Evolutionary conservation across 768 basidiomycete species (phyloP).

Genomic region (Lactifluus piperatus): DNA sequence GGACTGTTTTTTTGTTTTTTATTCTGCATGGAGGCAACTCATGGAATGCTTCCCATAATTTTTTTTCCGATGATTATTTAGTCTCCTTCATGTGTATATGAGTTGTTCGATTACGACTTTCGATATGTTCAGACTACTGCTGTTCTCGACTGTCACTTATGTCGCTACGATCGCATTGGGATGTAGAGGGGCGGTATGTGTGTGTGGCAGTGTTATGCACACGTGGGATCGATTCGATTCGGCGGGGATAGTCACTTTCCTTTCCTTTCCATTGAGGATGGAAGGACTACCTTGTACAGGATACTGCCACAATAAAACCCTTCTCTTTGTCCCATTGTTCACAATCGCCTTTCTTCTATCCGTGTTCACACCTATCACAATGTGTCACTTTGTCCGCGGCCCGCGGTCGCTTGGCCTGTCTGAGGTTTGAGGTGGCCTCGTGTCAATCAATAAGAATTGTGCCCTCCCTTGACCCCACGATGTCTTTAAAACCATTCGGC

Average conservation of each 20-base stretch:
- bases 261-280: too few relatives aligned
- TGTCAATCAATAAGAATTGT: not conserved
- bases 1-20: not conserved
- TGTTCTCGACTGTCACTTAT: not conserved
- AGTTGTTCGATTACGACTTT: not conserved
- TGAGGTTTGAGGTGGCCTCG: conserved; percentile 13
- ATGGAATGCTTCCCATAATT: not conserved
- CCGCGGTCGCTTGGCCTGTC: not conserved
- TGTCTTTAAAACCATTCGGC: conserved; percentile 1
- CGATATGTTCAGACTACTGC: not conserved
- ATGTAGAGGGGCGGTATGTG: too few relatives aligned
- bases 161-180: not conserved
- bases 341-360: not conserved
- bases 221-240: too few relatives aligned
- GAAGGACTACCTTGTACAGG: too few relatives aligned
- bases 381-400: not conserved
- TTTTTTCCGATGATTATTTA: conserved; percentile 11
- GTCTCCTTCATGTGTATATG: conserved; percentile 12
- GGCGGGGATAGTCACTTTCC: too few relatives aligned
- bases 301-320: not conserved
- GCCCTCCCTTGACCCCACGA: not conserved
- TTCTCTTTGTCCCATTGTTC: not conserved
- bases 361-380: not conserved
- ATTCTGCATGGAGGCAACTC: not conserved
- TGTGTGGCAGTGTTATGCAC: too few relatives aligned